These are phyloP conservation scores for Colletotrichum truncatum DNA, from an alignment of 2,329 filamentous ascomycete genomes.

Conservation along the genomic window DNA sequence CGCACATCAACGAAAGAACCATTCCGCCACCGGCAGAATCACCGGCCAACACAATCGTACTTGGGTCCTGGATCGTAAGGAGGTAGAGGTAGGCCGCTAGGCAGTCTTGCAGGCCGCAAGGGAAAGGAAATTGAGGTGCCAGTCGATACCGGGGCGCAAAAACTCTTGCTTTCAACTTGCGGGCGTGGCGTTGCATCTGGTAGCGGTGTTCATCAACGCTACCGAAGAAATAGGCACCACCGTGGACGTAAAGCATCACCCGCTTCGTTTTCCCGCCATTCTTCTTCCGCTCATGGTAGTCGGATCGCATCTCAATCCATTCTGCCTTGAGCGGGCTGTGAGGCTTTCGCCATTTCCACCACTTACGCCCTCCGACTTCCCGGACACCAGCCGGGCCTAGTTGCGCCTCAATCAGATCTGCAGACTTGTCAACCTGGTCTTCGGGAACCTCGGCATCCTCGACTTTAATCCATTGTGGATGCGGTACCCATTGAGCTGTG, in stretches of 20 bases:
- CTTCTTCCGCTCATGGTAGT: constrained; percentile 78
- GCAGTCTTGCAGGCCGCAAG: constrained; percentile 90
- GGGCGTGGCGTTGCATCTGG: constrained; percentile 94
- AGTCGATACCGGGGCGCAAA: constrained; percentile 89
- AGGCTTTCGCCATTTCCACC: constrained; percentile 89
- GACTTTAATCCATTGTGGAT: constrained; percentile 86
- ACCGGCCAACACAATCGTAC: constrained; percentile 86
- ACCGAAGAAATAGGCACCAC: constrained; percentile 94
- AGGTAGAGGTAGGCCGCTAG: constrained; percentile 88
- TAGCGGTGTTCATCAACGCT: constrained; percentile 98
- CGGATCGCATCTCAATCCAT: constrained; percentile 94
- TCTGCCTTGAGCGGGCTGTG: constrained; percentile 78
- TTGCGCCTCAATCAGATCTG: constrained; percentile 73
- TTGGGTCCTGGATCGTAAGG: constrained; percentile 78
- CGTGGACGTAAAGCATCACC: constrained; percentile 94
- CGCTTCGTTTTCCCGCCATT: constrained; percentile 69
- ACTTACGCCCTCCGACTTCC: constrained; percentile 80
- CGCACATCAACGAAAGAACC: constrained; percentile 82
- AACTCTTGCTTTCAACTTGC: constrained; percentile 90
- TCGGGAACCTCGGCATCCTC: constrained; percentile 74
- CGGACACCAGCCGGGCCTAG: constrained; percentile 80
- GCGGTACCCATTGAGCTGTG: constrained; percentile 90
- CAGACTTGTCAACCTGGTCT: constrained; percentile 71
- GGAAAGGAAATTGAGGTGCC: constrained; percentile 94
- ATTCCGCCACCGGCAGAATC: constrained; percentile 96